Percentiles rank a stretch among this genome's conserved stretches.
Evolutionary conservation across 2,329 filamentous ascomycete genomes (phyloP).

Genomic region (Nannizziopsis barbatae): DNA sequence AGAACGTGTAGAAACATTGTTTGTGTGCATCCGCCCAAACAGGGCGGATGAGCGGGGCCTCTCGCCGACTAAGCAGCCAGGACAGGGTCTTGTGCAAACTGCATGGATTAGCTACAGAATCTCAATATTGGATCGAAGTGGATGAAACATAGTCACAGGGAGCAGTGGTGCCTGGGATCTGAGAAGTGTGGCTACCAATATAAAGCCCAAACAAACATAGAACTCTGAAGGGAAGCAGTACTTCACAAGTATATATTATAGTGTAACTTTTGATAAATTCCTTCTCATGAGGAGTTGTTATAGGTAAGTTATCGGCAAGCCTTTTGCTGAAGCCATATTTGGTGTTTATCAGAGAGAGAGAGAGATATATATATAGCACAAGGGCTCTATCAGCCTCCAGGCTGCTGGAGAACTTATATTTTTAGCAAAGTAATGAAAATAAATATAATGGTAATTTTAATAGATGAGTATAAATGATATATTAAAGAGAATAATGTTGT

Average conservation of each 20-base stretch:
- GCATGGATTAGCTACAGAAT: constrained; percentile 3
- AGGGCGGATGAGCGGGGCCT: constrained; percentile 1
- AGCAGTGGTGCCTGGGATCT: background rate
- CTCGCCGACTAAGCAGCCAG: constrained; percentile 6
- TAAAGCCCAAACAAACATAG: background rate
- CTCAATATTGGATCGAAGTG: background rate
- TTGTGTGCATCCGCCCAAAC: constrained; percentile 32
- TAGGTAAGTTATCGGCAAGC: background rate
- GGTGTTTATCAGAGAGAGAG: background rate
- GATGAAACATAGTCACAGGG: background rate
- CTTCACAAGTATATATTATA: constrained; percentile 4
- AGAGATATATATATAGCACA: background rate
- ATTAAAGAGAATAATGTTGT: background rate
- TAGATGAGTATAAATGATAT: background rate
- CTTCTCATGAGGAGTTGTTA: background rate
- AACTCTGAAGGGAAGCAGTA: constrained; percentile 1
- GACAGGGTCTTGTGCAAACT: constrained; percentile 2
- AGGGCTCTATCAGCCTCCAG: background rate
- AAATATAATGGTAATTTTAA: background rate
- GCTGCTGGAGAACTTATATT: background rate
- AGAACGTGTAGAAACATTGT: constrained; percentile 29
- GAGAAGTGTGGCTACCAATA: background rate
- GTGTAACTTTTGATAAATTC: background rate
- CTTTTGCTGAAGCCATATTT: background rate
- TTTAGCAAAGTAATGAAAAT: background rate